Conservation (phyloP, 1,284 basidiomycete genomes). For the Moesziomyces parantarcticus region DNA sequence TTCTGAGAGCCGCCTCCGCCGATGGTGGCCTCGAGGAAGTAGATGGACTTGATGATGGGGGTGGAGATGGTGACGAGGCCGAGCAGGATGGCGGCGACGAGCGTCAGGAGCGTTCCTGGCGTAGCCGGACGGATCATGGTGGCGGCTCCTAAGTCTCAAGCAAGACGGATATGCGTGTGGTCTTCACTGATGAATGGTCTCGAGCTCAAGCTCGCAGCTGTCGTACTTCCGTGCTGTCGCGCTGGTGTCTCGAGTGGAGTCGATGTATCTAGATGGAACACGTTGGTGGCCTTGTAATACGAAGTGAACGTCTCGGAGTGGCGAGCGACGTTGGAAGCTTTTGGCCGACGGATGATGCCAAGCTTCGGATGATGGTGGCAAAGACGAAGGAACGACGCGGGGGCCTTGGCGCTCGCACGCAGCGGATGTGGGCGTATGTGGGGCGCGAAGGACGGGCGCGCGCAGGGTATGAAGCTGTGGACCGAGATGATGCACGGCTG, state of each 20-base stretch:
- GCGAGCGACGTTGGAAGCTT: too few species aligned
- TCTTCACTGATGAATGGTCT: too few species aligned
- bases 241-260: too few species aligned
- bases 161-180: too few species aligned
- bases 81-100: constrained; percentile 57
- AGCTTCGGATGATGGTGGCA: not conserved
- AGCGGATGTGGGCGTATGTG: not conserved
- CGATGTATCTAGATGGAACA: too few species aligned
- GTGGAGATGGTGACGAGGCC: constrained; percentile 58
- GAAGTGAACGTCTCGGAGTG: too few species aligned
- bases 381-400: not conserved
- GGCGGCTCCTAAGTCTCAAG: constrained; percentile 1
- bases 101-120: constrained; percentile 55
- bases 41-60: constrained; percentile 59
- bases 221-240: too few species aligned
- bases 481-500: not conserved
- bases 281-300: too few species aligned
- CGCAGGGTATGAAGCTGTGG: not conserved
- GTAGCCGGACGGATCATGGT: constrained; percentile 51
- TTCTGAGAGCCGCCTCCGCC: constrained; percentile 40
- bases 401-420: not conserved
- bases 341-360: not conserved
- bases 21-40: constrained; percentile 56
- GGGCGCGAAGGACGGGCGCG: not conserved
- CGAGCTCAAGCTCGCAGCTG: too few species aligned